Evolutionary conservation across 2,329 filamentous ascomycete genomes (phyloP), one percentile per base, ranked within the genome.

Genomic region (Xylariaceae sp.): DNA sequence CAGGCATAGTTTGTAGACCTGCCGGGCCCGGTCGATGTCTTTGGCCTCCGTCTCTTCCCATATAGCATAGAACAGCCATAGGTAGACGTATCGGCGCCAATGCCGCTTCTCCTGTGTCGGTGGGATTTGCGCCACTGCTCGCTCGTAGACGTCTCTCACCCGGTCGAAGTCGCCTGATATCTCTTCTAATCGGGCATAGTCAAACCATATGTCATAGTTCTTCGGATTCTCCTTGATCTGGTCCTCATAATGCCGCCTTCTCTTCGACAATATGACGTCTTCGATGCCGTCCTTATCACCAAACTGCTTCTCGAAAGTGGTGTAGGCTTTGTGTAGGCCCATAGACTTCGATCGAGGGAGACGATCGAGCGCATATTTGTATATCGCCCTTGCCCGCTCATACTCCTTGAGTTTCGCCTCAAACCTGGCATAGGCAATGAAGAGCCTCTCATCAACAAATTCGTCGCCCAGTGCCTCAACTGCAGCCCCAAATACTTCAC

Each of bases 141-240:
- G 85, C 75, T 99, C 95, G 74, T 98, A 99, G 14, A 96, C 87
- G 64, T 99, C 95, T 32, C 95, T 86, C 1, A 96, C 88, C 42
- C 90, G 86, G 61, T 96, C 92, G 0, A 84, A 77, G 70, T 97
- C 90, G 7, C 90, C 90, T 1, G 90, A 88, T 0, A 86, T 85
- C 74, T 99, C 95, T 73, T 99, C 95, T 6, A 99, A 78, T 7
- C 90, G 84, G 21, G 93, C 92, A 73, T 93, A 96, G 74, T 98
- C 95, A 65, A 99, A 93, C 95, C 95, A 99, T 12, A 88, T 84
- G 70, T 99, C 95, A 78, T 99, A 99, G 74, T 97, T 97, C 69
- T 96, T 95, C 1, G 93, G 86, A 68, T 96, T 98, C 70, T 96
- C 90, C 68, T 92, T 93, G 63, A 98, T 85, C 69, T 95, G 89